A percentile compares a stretch with the other conserved stretches of the same genome.
Evolutionary conservation across 2,329 filamentous ascomycete species (phyloP).

Genomic region (Ceratocystis cubensis): DNA sequence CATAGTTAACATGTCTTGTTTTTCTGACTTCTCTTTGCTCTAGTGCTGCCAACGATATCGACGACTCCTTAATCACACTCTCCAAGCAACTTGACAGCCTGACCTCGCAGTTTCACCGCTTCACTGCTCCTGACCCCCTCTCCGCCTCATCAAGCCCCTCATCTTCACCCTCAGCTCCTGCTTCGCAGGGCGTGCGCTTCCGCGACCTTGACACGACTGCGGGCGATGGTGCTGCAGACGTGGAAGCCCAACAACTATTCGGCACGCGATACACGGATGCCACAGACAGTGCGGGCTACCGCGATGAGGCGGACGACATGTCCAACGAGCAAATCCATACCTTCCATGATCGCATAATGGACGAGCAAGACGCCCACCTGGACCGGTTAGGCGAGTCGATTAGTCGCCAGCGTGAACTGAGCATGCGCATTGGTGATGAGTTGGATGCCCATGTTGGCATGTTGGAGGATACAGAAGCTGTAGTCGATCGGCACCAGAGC

Average conservation of each 20-base stretch:
- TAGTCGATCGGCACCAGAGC: slow-evolving; percentile 67
- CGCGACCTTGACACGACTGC: slow-evolving; percentile 44
- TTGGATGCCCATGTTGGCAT: slow-evolving; percentile 79
- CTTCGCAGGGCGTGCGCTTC: slow-evolving; percentile 59
- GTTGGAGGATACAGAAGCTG: slow-evolving; percentile 76
- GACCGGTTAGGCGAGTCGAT: slow-evolving; percentile 79
- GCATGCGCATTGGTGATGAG: slow-evolving; percentile 93
- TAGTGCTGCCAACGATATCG: slow-evolving; percentile 38
- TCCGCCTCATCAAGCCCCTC: slow-evolving; percentile 36
- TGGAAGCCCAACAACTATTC: slow-evolving; percentile 36
- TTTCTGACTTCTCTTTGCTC: neutral
- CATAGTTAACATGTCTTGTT: neutral
- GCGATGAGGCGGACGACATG: slow-evolving; percentile 47
- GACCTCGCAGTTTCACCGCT: slow-evolving; percentile 65
- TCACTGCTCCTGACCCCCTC: slow-evolving; percentile 42
- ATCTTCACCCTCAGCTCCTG: slow-evolving; percentile 41
- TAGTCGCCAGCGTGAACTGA: slow-evolving; percentile 76
- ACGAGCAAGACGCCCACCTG: slow-evolving; percentile 89
- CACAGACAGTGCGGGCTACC: slow-evolving; percentile 41
- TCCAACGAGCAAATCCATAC: slow-evolving; percentile 76
- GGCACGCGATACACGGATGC: slow-evolving; percentile 56
- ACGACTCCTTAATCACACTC: slow-evolving; percentile 55
- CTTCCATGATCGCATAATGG: slow-evolving; percentile 68
- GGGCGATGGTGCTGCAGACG: slow-evolving; percentile 26
- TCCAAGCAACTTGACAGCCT: slow-evolving; percentile 65